phyloP scores from a whole-genome alignment of 495 filamentous ascomycete species.

The Annulohypoxylon moriforme region DNA sequence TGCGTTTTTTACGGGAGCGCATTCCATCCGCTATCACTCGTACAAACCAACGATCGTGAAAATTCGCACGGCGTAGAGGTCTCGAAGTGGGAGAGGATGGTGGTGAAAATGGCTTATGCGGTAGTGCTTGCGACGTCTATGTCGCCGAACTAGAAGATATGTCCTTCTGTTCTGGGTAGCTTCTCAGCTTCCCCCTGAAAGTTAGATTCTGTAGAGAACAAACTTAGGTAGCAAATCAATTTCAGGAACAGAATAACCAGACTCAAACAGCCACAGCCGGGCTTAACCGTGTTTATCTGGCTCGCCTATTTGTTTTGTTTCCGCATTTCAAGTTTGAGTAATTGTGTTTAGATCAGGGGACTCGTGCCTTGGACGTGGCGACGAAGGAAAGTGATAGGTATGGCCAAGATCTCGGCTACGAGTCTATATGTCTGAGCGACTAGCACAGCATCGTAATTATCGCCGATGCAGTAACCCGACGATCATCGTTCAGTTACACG shows the following conservation, averaged over 20 bases:
- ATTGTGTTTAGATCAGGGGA: neutral
- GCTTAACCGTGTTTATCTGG: neutral
- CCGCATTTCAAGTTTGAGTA: neutral
- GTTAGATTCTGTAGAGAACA: neutral
- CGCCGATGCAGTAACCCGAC: slow-evolving; percentile 2
- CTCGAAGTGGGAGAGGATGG: too few species aligned
- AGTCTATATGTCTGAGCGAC: neutral
- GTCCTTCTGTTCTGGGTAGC: too few species aligned
- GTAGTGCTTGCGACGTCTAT: too few species aligned
- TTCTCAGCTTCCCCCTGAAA: too few species aligned
- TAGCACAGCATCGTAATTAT: neutral
- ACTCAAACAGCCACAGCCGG: neutral
- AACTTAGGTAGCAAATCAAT: neutral
- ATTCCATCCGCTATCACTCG: too few species aligned
- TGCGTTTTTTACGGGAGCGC: too few species aligned
- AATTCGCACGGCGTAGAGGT: too few species aligned
- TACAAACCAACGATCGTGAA: too few species aligned
- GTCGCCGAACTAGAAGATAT: too few species aligned
- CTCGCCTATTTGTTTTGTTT: neutral
- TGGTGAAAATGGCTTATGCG: too few species aligned
- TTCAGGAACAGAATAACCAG: neutral
- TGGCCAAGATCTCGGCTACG: slow-evolving; percentile 12
- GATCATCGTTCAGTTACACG: neutral
- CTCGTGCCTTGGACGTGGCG: neutral
- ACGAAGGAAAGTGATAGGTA: slow-evolving; percentile 2